phyloP scores from a whole-genome alignment of 228 moss, liverwort and hornwort genomes.

The Sphagnum fallax region DNA sequence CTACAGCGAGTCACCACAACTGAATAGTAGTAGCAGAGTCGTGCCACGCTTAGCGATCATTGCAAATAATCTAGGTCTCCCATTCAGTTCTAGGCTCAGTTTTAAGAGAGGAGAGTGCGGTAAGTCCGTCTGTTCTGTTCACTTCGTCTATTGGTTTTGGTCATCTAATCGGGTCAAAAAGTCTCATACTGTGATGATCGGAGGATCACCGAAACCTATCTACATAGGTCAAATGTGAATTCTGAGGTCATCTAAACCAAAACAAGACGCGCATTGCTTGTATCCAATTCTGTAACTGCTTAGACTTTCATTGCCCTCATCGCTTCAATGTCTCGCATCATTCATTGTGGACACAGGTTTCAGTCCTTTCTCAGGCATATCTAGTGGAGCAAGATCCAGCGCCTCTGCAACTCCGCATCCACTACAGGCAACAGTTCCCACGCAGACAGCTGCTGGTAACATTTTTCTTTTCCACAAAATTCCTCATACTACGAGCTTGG shows the following conservation, averaged over 20 bases:
- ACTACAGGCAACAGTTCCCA: slow-evolving; percentile 1
- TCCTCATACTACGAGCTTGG: background rate
- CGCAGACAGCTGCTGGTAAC: slow-evolving; percentile 4
- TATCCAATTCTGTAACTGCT: background rate
- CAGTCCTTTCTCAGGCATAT: slow-evolving; percentile 1
- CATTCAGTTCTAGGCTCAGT: too few species aligned
- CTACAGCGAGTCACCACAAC: background rate
- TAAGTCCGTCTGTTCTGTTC: too few species aligned
- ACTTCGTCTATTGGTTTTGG: too few species aligned
- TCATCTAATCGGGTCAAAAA: too few species aligned
- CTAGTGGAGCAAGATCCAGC: background rate
- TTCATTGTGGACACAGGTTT: background rate
- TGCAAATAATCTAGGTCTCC: too few species aligned
- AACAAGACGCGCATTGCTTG: background rate
- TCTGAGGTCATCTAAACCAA: background rate
- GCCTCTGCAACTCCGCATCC: slow-evolving; percentile 1
- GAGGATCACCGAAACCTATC: background rate
- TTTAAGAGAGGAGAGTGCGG: too few species aligned
- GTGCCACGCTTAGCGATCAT: too few species aligned
- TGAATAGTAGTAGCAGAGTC: background rate
- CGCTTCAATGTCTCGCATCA: background rate
- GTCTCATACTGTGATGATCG: too few species aligned
- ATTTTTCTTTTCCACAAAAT: background rate
- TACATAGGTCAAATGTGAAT: background rate
- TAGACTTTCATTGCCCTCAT: background rate